Conservation (phyloP, 2,329 filamentous ascomycete genomes). For the Leptographium galeiforme region DNA sequence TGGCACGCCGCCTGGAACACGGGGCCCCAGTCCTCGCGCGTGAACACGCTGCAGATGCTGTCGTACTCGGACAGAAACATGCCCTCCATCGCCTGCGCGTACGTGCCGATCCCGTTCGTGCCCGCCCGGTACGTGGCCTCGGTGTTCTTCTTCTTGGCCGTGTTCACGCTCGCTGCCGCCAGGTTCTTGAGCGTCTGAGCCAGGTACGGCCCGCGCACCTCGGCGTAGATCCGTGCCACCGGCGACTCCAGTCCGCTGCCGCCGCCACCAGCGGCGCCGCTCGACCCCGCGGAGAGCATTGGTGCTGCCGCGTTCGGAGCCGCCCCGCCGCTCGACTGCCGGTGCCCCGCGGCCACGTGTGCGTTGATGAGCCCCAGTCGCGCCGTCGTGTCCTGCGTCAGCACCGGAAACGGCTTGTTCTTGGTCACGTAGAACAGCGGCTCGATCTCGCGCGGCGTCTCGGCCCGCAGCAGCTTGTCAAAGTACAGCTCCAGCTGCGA, state of each 20-base stretch:
- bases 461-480: conserved; percentile 57
- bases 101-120: conserved; percentile 82
- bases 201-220: conserved; percentile 79
- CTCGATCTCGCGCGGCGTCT: conserved; percentile 71
- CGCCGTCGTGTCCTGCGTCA: conserved; percentile 64
- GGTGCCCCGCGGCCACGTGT: conserved; percentile 53
- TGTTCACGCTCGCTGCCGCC: conserved; percentile 72
- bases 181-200: conserved; percentile 70
- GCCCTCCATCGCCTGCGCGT: conserved; percentile 75
- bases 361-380: conserved; percentile 66
- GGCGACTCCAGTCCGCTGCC: conserved; percentile 45
- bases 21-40: conserved; percentile 68
- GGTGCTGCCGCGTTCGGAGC: conserved; percentile 35
- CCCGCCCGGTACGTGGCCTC: conserved; percentile 79
- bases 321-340: conserved; percentile 24
- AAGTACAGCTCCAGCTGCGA: conserved; percentile 77
- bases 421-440: conserved; percentile 90
- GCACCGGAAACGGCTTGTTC: conserved; percentile 66
- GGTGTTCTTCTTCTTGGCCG: conserved; percentile 65
- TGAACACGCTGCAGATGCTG: conserved; percentile 78
- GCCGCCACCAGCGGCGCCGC: conserved; percentile 39
- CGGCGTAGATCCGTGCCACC: conserved; percentile 71
- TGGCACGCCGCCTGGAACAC: conserved; percentile 72
- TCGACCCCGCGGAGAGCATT: conserved; percentile 22
- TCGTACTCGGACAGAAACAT: conserved; percentile 83